These are phyloP conservation scores for Colletotrichum cereale DNA, from an alignment of 2,329 filamentous ascomycete genomes.

Conservation along the genomic window DNA sequence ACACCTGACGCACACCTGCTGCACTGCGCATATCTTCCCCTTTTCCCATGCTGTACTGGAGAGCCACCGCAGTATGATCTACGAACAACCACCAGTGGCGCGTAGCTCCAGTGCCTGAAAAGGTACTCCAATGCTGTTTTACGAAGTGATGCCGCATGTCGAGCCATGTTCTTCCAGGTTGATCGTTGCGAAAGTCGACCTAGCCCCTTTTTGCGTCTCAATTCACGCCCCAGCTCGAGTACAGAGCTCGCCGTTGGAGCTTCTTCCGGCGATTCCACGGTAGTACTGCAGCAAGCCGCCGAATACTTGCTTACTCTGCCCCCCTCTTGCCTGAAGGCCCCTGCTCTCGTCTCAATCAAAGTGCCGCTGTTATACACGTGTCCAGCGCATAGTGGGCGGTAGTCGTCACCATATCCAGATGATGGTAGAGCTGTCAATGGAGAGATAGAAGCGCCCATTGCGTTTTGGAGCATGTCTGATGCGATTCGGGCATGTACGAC, in stretches of 20 bases:
- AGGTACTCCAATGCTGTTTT: background rate
- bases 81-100: background rate
- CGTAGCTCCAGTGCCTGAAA: background rate
- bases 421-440: background rate
- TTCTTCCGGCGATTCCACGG: slow-evolving; percentile 7
- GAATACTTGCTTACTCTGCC: slow-evolving; percentile 16
- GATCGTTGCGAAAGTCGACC: background rate
- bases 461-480: background rate
- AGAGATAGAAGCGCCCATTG: background rate
- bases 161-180: background rate
- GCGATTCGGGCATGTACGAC: background rate
- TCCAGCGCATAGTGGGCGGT: slow-evolving; percentile 23
- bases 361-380: slow-evolving; percentile 22
- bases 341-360: slow-evolving; percentile 10
- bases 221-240: background rate
- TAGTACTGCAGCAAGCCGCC: slow-evolving; percentile 30
- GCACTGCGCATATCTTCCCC: background rate
- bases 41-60: background rate
- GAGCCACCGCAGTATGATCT: background rate
- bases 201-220: background rate
- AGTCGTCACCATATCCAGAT: background rate
- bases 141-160: background rate
- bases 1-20: background rate
- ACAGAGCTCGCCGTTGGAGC: background rate
- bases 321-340: slow-evolving; percentile 13